These are phyloP conservation scores for Gelatoporia subvermispora DNA, from an alignment of 768 basidiomycete genomes.

Conservation along the genomic window DNA sequence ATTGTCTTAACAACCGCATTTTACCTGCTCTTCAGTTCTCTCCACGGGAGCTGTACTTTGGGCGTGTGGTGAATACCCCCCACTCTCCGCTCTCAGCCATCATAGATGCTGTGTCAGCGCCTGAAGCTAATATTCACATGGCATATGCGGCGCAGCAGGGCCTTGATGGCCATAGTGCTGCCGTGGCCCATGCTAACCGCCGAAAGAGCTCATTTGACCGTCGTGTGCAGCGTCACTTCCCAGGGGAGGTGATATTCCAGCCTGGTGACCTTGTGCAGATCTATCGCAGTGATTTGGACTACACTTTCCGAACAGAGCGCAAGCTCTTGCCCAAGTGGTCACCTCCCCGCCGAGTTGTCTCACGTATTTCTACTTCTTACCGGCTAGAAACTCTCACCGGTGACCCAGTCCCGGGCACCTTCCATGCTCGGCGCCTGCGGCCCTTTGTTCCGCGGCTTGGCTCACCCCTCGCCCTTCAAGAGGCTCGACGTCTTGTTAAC, in stretches of 20 bases:
- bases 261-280: slow-evolving; percentile 28
- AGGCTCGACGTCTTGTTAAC: no score
- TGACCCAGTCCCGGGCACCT: background rate
- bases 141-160: slow-evolving; percentile 27
- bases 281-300: slow-evolving; percentile 20
- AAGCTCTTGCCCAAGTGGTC: slow-evolving; percentile 31
- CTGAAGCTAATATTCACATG: slow-evolving; percentile 19
- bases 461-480: background rate
- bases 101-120: background rate
- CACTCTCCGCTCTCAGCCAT: background rate
- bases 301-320: slow-evolving; percentile 21
- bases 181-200: slow-evolving; percentile 16
- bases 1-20: slow-evolving; percentile 13
- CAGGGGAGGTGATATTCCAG: slow-evolving; percentile 22
- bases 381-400: background rate
- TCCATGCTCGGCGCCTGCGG: background rate
- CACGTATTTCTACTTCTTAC: background rate
- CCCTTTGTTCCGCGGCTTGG: background rate
- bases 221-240: slow-evolving; percentile 13
- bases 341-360: slow-evolving; percentile 10
- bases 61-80: slow-evolving; percentile 25
- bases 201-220: slow-evolving; percentile 20
- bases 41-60: slow-evolving; percentile 30
- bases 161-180: slow-evolving; percentile 24
- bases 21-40: slow-evolving; percentile 16